These are phyloP conservation scores for Naganishia kalamii DNA, from an alignment of 768 basidiomycete genomes.

Conservation along the genomic window DNA sequence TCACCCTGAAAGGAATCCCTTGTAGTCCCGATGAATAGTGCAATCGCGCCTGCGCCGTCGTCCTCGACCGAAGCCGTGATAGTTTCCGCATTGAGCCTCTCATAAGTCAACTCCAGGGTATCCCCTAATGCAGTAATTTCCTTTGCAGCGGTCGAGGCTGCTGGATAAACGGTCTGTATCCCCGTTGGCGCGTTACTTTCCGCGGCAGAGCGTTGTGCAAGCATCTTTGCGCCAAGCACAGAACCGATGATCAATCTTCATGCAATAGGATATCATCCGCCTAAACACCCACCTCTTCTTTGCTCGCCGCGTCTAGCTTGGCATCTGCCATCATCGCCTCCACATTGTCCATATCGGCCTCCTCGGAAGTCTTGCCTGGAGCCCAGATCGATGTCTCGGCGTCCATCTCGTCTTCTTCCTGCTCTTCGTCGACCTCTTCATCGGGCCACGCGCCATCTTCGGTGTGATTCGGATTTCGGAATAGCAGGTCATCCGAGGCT, in stretches of 20 bases:
- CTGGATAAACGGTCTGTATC: slow-evolving; percentile 8
- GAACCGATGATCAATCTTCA: background rate
- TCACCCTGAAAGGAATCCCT: slow-evolving; percentile 76
- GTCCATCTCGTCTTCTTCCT: slow-evolving; percentile 22
- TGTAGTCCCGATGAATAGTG: slow-evolving; percentile 76
- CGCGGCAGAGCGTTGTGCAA: background rate
- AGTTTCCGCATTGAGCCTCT: slow-evolving; percentile 54
- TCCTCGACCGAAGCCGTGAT: slow-evolving; percentile 62
- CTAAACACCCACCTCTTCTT: slow-evolving; percentile 15
- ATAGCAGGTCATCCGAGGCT: slow-evolving; percentile 19
- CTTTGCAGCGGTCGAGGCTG: slow-evolving; percentile 16
- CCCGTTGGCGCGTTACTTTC: background rate
- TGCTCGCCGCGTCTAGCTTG: slow-evolving; percentile 18
- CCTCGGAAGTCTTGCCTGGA: slow-evolving; percentile 20
- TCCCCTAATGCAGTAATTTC: slow-evolving; percentile 50
- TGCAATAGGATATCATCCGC: background rate
- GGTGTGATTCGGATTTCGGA: slow-evolving; percentile 18
- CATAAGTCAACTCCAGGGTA: slow-evolving; percentile 58
- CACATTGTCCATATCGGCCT: slow-evolving; percentile 40
- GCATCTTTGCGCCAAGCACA: background rate
- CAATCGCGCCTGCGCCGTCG: slow-evolving; percentile 64
- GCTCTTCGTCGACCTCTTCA: slow-evolving; percentile 17
- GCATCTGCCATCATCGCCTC: slow-evolving; percentile 34
- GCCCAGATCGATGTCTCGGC: background rate
- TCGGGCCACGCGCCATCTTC: slow-evolving; percentile 1